Percentiles rank a stretch among this genome's conserved stretches.
phyloP scores from a whole-genome alignment of 495 filamentous ascomycete genomes.

The Trichocladium antarcticum region DNA sequence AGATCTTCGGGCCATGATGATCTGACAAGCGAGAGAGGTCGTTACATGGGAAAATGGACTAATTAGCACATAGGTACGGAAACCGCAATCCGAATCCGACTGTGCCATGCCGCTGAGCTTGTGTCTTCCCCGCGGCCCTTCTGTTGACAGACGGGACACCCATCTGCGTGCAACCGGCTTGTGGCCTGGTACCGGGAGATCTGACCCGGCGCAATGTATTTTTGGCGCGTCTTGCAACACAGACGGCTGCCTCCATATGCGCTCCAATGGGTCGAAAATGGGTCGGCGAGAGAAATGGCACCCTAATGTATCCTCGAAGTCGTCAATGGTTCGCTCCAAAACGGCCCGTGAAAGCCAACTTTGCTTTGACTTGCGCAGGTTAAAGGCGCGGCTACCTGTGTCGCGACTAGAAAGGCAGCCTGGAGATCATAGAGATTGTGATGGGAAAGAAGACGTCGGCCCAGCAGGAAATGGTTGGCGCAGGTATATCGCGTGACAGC shows the following conservation, averaged over 20 bases:
- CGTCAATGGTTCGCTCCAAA: too few species aligned
- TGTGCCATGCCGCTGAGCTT: neutral
- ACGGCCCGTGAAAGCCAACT: too few species aligned
- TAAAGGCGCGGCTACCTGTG: too few species aligned
- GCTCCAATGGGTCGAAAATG: too few species aligned
- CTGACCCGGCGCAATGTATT: neutral
- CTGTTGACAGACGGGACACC: neutral
- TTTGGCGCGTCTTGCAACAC: too few species aligned
- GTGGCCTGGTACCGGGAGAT: constrained; percentile 1
- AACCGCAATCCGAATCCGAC: neutral
- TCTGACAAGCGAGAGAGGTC: constrained; percentile 2
- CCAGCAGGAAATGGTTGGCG: neutral
- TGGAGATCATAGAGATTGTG: neutral
- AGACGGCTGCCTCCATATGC: too few species aligned
- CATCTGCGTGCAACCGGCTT: constrained; percentile 11
- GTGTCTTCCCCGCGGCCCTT: constrained; percentile 1
- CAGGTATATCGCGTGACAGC: neutral
- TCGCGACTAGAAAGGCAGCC: too few species aligned
- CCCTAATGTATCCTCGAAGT: too few species aligned
- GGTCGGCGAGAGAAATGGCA: too few species aligned
- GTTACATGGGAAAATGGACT: neutral
- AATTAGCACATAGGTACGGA: neutral
- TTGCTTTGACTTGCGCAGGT: too few species aligned
- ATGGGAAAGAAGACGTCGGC: neutral
- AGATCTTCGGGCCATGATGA: constrained; percentile 8